Evolutionary conservation across 768 basidiomycete genomes (phyloP).

Genomic region (Tephrocybe sp.): DNA sequence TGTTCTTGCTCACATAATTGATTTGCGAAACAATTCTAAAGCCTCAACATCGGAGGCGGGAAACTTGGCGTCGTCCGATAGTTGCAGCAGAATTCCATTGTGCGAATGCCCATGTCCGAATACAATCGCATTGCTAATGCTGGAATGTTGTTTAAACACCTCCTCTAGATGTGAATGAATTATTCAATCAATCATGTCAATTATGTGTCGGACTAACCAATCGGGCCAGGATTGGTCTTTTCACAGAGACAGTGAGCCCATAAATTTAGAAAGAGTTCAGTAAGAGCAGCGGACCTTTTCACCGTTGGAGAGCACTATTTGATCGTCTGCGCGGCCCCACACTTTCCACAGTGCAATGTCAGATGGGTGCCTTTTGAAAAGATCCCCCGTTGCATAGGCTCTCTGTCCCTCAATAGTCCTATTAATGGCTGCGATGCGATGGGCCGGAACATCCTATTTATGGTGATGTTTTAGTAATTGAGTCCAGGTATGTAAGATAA

Average conservation of each 20-base stretch:
- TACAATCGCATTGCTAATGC: constrained; percentile 3
- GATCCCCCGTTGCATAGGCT: constrained; percentile 41
- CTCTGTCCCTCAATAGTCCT: constrained; percentile 32
- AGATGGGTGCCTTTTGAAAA: constrained; percentile 41
- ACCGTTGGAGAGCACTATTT: constrained; percentile 42
- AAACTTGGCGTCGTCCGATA: background rate
- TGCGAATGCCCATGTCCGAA: constrained; percentile 4
- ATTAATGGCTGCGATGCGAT: constrained; percentile 23
- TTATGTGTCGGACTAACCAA: constrained; percentile 2
- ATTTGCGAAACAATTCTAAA: constrained; percentile 1
- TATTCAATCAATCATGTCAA: background rate
- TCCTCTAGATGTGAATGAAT: background rate
- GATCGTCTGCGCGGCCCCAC: constrained; percentile 38
- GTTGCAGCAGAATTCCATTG: constrained; percentile 7
- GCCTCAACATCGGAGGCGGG: background rate
- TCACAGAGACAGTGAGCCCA: background rate
- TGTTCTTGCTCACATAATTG: background rate
- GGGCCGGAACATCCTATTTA: constrained; percentile 7
- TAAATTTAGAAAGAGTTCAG: background rate
- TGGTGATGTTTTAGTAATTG: no score
- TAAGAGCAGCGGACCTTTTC: constrained; percentile 33
- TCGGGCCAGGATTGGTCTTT: constrained; percentile 12
- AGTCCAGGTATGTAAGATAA: no score
- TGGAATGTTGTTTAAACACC: background rate
- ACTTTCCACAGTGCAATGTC: constrained; percentile 35